Base-by-base conservation (phyloP, 2,329 filamentous ascomycete genomes). In the Ophiostoma himal-ulmi region DNA sequence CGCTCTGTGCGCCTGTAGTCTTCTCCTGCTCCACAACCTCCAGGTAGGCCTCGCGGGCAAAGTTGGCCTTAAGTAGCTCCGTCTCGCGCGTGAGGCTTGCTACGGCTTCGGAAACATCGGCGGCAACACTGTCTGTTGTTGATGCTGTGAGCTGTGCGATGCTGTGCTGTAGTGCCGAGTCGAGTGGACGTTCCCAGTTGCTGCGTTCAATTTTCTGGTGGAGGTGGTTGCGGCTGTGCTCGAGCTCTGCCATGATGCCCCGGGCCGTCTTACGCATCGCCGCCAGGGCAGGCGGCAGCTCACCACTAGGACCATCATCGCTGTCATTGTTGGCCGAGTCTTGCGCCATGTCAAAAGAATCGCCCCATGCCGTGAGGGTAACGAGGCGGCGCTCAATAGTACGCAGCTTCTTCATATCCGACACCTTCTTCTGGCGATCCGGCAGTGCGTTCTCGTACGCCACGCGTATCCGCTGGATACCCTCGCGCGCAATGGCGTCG, bases 351-450 rank as follows among this genome's bases (percentile, higher is more conserved):
- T 98, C 94, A 75, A 98, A 99, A 1, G 93, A 93, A 0, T 91
- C 91, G 70, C 97, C 91, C 95, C 95, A 99, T 1, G 91, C 89
- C 3, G 91, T 94, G n/a, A 99, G 84, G 72, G 96, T 84, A 7
- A 88, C 86, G 73, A 97, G 96, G 20, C 95, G 88, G 74, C 93
- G 87, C 80, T 97, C 93, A 41, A 97, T 88, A 69, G 91, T 88
- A 75, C 91, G 89, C 71, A 96, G 81, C 75, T 91, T 93, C 36
- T 92, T 92, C 88, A 96, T 92, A 76, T 89, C 89, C 71, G 83
- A 87, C 62, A 91, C 83, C 75, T 91, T 92, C 73, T 97, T 93
- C 76, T 90, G 88, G 68, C 95, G 86, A 78, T 98, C 93, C 0
- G 85, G 76, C 3, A 86, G 83, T 0, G 93, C 90, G 77, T 97